Base-by-base conservation (phyloP, 495 filamentous ascomycete species). In the Xylaria castorea region DNA sequence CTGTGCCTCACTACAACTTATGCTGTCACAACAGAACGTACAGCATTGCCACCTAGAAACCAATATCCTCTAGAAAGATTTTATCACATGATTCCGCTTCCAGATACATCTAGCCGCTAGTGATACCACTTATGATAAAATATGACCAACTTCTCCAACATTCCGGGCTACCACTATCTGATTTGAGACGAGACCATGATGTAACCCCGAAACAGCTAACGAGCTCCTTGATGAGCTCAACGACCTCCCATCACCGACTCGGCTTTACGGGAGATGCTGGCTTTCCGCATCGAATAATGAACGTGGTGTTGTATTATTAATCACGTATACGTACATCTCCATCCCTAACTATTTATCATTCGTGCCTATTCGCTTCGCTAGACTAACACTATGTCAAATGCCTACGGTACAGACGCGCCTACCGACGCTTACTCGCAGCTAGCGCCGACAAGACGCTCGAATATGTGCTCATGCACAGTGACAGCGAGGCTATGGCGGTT, bases 401-500 rank as follows among this genome's bases (percentile, higher is more conserved):
- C 36, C 36, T 27, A n/a, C 36, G 25, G 61, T 11, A 64, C 61
- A 25, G 34, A 61, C 9, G 57, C 60, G 8, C 42, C 68, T 63
- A 25, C 44, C 16, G 32, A 70, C 36, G 16, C 42, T 1, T 46
- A 44, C 68, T 62, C 68, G 36, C 66, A 73, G 81, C 81, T 22
- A 65, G 67, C 25, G 72, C 74, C 27, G 74, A 81, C 60, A 79
- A 82, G 75, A 76, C 68, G 69, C 73, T 83, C 51, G 79, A 81
- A 68, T 83, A 80, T 70, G 81, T 83, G 36, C 74, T 82, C 62
- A 80, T 81, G 78, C 66, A 80, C 38, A 80, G 77, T 55, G 81
- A 82, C 70, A 73, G 72, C 44, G 80, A 83, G 51, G 80, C 81
- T 27, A 71, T 82, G 27, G 81, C 80, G 5, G 66, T 82, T 46